phyloP scores from a whole-genome alignment of 139 green algal species.

The Eudorina sp. region DNA sequence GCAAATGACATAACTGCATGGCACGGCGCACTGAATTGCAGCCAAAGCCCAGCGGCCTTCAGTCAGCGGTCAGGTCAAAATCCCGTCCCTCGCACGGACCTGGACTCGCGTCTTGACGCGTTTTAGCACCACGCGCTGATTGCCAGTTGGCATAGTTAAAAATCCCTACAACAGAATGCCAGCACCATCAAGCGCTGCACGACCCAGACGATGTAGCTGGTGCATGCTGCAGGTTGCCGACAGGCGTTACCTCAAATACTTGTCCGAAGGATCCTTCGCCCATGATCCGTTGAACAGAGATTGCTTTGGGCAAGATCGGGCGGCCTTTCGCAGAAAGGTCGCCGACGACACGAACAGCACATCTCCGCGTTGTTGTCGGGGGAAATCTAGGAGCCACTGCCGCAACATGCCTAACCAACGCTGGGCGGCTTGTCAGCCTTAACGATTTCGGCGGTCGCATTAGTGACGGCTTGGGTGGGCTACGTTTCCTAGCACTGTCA shows the following conservation, averaged over 20 bases:
- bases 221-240: not conserved
- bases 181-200: too few species aligned
- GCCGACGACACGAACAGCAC: not conserved
- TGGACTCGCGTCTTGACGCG: conserved; percentile 75
- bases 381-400: not conserved
- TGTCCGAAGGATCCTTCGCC: conserved; percentile 47
- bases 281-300: conserved; percentile 26
- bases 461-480: not conserved
- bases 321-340: conserved; percentile 28
- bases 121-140: conserved; percentile 81
- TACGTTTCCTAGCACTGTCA: too few species aligned
- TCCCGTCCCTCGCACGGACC: too few species aligned
- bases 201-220: too few species aligned
- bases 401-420: not conserved
- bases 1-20: too few species aligned
- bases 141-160: conserved; percentile 5
- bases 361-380: not conserved
- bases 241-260: conserved; percentile 40
- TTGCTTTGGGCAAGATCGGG: not conserved
- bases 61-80: too few species aligned
- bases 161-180: conserved; percentile 5
- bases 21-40: too few species aligned
- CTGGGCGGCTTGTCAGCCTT: not conserved
- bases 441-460: not conserved
- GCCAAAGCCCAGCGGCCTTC: too few species aligned